Evolutionary conservation across 352 stramenopile species (phyloP), one percentile per base, ranked within the genome.

Genomic region (Phytophthora citrophthora): DNA sequence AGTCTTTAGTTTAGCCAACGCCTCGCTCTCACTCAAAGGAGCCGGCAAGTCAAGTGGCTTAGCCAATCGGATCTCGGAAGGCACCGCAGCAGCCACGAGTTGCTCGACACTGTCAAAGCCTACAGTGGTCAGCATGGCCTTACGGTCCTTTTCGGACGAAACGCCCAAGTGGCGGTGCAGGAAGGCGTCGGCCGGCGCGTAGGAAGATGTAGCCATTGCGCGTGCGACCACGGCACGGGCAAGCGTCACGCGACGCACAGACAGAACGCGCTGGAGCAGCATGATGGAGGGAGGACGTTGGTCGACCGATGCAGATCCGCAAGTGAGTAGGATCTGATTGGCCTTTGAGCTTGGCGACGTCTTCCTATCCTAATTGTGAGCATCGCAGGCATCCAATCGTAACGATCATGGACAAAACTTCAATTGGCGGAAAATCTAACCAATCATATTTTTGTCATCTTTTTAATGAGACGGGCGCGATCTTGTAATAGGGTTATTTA

Each of bases 61-160:
- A 8, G 41, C 49, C 12, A 94, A 68, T 15, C 83, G 83, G 61
- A 99, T 99, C 68, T 97, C 90, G 13, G 77, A 61, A 16, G 97
- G 97, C 29, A 99, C 97, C 5, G 96, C 99, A 8, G 91, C 92
- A 54, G 95, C 85, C 29, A 98, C 91, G 23, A 99, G 85, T 34
- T 92, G 88, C 11, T 99, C 96, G 41, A 99, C 84, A 8, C 64
- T 93, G 26, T 90, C 76, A 70, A 98, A 98, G 36, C 96, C 96
- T 31, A 99, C 84, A 9, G 75, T 88, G 46, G 90, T 61, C 26
- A 99, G 80, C 97, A 99, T 99, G 5, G 85, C 70, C 52, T 88
- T 74, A 24, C 88, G 86, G 55, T 99, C 95, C 41, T 74, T 83
- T 15, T 94, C 83, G 62, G 76, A 88, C 5, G 72, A 70, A 23